A percentile compares a stretch with the other conserved stretches of the same genome.
Conservation (phyloP, 768 basidiomycete genomes). For the Porpolomopsis calyptriformis region DNA sequence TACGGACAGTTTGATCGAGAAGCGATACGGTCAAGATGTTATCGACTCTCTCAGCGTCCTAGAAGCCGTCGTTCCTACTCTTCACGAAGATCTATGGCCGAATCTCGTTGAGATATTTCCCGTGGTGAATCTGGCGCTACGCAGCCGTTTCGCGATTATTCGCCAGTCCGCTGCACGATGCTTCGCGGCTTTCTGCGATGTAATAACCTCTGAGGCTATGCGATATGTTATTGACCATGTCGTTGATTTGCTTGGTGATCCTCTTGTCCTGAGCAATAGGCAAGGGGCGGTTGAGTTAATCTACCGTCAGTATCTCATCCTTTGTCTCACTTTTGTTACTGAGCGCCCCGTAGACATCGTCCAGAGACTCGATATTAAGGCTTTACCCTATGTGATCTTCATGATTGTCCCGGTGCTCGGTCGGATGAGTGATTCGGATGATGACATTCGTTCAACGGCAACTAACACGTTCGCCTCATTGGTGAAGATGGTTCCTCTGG, state of each 20-base stretch:
- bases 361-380: slow-evolving; percentile 83
- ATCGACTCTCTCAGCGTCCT: slow-evolving; percentile 89
- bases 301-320: slow-evolving; percentile 56
- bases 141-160: slow-evolving; percentile 81
- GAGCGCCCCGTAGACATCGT: slow-evolving; percentile 60
- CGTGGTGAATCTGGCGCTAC: slow-evolving; percentile 63
- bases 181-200: slow-evolving; percentile 79
- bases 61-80: slow-evolving; percentile 66
- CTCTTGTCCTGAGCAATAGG: slow-evolving; percentile 58
- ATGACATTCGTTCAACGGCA: slow-evolving; percentile 82
- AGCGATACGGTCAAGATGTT: slow-evolving; percentile 75
- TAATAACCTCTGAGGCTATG: slow-evolving; percentile 82
- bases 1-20: slow-evolving; percentile 57
- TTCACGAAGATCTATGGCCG: slow-evolving; percentile 60
- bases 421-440: slow-evolving; percentile 91
- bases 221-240: slow-evolving; percentile 77
- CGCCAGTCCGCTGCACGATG: slow-evolving; percentile 80
- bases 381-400: slow-evolving; percentile 94
- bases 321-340: slow-evolving; percentile 6
- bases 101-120: slow-evolving; percentile 69
- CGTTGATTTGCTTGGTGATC: slow-evolving; percentile 74
- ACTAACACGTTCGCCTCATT: slow-evolving; percentile 97
- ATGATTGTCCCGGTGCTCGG: slow-evolving; percentile 93
- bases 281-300: slow-evolving; percentile 88
- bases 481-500: slow-evolving; percentile 97